These are phyloP conservation scores for Cinnamomum micranthum DNA, from an alignment of 164 flowering plant species.

Conservation along the genomic window DNA sequence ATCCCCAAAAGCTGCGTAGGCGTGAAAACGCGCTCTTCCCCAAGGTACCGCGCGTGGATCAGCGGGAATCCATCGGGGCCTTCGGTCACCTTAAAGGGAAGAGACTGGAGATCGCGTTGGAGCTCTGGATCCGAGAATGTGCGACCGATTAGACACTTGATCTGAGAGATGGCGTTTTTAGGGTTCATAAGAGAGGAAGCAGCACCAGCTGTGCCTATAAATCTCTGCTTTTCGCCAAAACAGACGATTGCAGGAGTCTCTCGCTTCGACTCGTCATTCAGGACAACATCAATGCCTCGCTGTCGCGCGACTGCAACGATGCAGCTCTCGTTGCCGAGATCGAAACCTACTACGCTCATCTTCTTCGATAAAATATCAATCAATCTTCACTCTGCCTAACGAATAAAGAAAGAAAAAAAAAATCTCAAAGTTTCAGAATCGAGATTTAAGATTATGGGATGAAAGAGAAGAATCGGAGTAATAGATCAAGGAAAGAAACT, in stretches of 20 bases:
- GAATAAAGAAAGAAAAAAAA: no score
- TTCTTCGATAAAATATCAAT: constrained; percentile 7
- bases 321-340: constrained; percentile 85
- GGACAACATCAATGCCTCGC: constrained; percentile 89
- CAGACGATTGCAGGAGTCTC: constrained; percentile 88
- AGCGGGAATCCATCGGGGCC: constrained; percentile 91
- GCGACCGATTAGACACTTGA: constrained; percentile 71
- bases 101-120: constrained; percentile 59
- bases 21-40: constrained; percentile 59
- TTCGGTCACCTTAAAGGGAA: constrained; percentile 71
- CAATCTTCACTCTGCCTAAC: neutral
- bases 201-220: constrained; percentile 93
- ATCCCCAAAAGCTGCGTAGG: constrained; percentile 86
- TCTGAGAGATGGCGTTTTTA: constrained; percentile 73
- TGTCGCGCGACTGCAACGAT: constrained; percentile 88
- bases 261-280: constrained; percentile 87
- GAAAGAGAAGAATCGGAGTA: neutral
- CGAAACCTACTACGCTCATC: constrained; percentile 95
- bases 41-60: constrained; percentile 68
- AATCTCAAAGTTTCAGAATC: neutral
- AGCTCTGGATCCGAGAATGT: constrained; percentile 76
- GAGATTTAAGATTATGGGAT: neutral
- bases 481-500: neutral
- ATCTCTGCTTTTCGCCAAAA: constrained; percentile 89
- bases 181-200: constrained; percentile 83